Conservation (phyloP, 768 basidiomycete genomes). For the Boletus rufocinnamomeus region DNA sequence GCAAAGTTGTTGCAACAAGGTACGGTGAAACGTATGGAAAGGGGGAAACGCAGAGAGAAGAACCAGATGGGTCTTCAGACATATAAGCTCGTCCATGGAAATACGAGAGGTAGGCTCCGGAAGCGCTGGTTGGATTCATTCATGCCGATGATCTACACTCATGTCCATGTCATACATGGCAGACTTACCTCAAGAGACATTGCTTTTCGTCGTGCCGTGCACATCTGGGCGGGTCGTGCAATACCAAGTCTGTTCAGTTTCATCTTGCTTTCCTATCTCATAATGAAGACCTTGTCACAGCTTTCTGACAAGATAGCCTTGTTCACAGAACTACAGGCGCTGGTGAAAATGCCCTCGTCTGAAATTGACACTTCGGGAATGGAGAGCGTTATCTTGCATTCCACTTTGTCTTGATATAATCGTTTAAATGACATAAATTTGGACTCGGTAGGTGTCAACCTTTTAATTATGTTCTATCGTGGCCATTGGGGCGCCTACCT, state of each 20-base stretch:
- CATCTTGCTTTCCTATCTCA: neutral
- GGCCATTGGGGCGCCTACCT: neutral
- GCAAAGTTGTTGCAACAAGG: conserved; percentile 29
- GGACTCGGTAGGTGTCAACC: neutral
- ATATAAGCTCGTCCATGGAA: conserved; percentile 23
- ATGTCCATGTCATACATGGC: neutral
- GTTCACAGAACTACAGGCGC: conserved; percentile 38
- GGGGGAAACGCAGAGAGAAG: conserved; percentile 14
- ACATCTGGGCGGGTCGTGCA: conserved; percentile 73
- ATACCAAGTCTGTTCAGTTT: conserved; percentile 57
- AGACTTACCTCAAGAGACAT: conserved; percentile 45
- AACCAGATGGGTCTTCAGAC: conserved; percentile 24
- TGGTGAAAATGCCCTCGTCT: conserved; percentile 26
- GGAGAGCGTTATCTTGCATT: conserved; percentile 3
- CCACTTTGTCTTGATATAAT: conserved; percentile 1
- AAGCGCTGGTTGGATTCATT: neutral
- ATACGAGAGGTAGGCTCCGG: conserved; percentile 8
- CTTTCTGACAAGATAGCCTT: conserved; percentile 46
- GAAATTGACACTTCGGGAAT: conserved; percentile 16
- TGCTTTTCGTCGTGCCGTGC: conserved; percentile 76
- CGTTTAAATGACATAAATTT: neutral
- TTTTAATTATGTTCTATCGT: neutral
- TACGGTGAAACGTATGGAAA: conserved; percentile 3
- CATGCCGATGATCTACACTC: neutral
- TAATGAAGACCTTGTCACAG: conserved; percentile 29